Evolutionary conservation across 2,329 filamentous ascomycete genomes (phyloP), one percentile per base, ranked within the genome.

Genomic region (Parafenestella ontariensis): DNA sequence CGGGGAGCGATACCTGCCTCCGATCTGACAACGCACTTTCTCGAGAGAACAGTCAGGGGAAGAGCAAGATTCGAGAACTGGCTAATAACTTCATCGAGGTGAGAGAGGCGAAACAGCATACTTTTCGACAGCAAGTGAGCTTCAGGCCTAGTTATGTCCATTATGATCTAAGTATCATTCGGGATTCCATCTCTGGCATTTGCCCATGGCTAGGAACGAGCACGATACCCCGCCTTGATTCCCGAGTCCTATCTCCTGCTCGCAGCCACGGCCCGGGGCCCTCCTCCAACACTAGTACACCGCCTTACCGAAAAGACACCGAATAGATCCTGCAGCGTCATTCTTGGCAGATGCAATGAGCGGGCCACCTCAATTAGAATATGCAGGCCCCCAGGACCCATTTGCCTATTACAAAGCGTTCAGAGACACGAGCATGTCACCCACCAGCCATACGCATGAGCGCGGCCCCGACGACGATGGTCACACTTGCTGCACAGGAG

Each of bases 381-480:
- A 50, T 45, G 51, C 54, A 46, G 44, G 41, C 33, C 43, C 39
- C 24, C 58, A 56, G 23, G 61, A 68, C 57, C 54, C 62, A 21
- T 64, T 63, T 45, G 45, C 61, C 56, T 62, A 63, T 56, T 62
- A 62, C 64, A 64, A 54, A 43, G 54, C 59, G 21, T 60, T 66
- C 20, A 18, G 58, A 21, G 48, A 53, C 37, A 61, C 56, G 47
- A 47, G 34, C 9, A 33, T 48, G 13, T 40, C 56, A 11, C 43
- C 52, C 26, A 42, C 34, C n/a, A 40, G 39, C 43, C 33, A 43
- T 31, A 44, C 46, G n/a, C 43, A 54, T 28, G 23, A 48, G 18
- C 36, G 50, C 17, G 28, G 37, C 34, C 53, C 52, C 37, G 42
- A 46, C 24, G 41, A 57, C 53, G 54, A 63, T 59, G 57, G 56